These are phyloP conservation scores for Terana coerulea DNA, from an alignment of 768 basidiomycete species.

Conservation along the genomic window DNA sequence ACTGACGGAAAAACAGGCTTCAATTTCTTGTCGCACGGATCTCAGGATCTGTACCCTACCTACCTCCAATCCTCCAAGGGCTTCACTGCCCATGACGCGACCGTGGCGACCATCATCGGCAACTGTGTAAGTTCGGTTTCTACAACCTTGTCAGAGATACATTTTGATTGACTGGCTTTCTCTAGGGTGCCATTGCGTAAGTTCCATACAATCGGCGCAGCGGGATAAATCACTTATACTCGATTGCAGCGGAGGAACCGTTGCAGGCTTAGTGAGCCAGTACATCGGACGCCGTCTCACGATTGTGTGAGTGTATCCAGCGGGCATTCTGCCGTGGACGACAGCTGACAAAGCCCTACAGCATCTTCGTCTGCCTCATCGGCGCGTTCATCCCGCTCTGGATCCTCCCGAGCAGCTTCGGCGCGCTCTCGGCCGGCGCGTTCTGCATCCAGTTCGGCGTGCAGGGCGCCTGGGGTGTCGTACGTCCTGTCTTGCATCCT, in stretches of 20 bases:
- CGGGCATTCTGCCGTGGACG: not conserved
- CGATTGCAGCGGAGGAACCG: conserved; percentile 50
- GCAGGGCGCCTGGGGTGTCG: conserved; percentile 89
- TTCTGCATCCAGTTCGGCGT: conserved; percentile 88
- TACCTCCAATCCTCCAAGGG: conserved; percentile 64
- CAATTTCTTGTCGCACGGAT: conserved; percentile 52
- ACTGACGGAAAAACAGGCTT: conserved; percentile 28
- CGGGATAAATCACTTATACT: conserved; percentile 18
- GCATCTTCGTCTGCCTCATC: conserved; percentile 51
- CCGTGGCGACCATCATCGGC: conserved; percentile 79
- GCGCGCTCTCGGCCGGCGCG: conserved; percentile 72
- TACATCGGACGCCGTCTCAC: conserved; percentile 82
- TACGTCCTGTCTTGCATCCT: conserved; percentile 31
- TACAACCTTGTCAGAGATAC: conserved; percentile 3
- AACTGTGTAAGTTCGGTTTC: conserved; percentile 53
- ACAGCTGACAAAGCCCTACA: conserved; percentile 20
- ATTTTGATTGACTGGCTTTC: not conserved
- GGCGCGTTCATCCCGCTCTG: conserved; percentile 73
- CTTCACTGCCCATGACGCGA: conserved; percentile 53
- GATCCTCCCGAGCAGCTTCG: conserved; percentile 73
- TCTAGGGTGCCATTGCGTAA: conserved; percentile 42
- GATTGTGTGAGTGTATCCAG: conserved; percentile 43
- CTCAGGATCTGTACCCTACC: conserved; percentile 75
- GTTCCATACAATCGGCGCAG: conserved; percentile 15
- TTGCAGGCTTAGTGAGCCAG: conserved; percentile 73